Evolutionary conservation across 2,329 filamentous ascomycete genomes (phyloP), one percentile per base, ranked within the genome.

Genomic region (Aspergillus viridinutans): DNA sequence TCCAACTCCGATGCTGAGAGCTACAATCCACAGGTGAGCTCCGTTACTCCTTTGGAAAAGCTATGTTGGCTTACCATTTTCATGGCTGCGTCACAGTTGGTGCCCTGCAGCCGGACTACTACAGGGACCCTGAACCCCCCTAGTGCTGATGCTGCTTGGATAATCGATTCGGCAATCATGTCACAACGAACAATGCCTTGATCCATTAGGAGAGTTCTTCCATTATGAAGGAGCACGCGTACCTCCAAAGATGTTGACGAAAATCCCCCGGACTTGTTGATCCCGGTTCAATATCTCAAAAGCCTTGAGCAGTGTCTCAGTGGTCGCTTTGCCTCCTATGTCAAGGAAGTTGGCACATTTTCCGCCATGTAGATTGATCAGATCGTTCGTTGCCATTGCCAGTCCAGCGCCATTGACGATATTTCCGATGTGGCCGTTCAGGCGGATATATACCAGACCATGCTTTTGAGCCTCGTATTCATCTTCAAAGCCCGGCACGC

Each of bases 181-280:
- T 80, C 78, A 32, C 79, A 80, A 38, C 74, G 72, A 1, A 77
- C 79, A 17, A 81, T 78, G 0, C 79, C 79, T 81, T 3, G n/a
- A 3, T 35, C 12, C 42, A 23, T 10, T 7, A n/a, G 55, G 4
- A 54, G 49, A 7, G 21, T 28, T 7, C n/a, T 5, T 4, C 10
- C 3, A 0, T 50, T 17, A 32, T 28, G 17, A 2, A 23, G 9
- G 20, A 50, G 14, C 21, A 29, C 32, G 61, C 65, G 53, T 35
- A 69, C 69, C 68, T 7, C 70, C 64, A 47, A 64, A 86, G 8
- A 86, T 83, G 56, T 86, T 86, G 8, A 86, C 80, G 49, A 85
- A 72, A 26, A 86, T 76, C 0, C 63, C 68, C 29, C 63, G 64
- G 3, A 70, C 57, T 3, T 62, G 58, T 21, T 56, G 3, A 59